phyloP scores from a whole-genome alignment of 352 stramenopile species.

The Phytophthora pluvialis region DNA sequence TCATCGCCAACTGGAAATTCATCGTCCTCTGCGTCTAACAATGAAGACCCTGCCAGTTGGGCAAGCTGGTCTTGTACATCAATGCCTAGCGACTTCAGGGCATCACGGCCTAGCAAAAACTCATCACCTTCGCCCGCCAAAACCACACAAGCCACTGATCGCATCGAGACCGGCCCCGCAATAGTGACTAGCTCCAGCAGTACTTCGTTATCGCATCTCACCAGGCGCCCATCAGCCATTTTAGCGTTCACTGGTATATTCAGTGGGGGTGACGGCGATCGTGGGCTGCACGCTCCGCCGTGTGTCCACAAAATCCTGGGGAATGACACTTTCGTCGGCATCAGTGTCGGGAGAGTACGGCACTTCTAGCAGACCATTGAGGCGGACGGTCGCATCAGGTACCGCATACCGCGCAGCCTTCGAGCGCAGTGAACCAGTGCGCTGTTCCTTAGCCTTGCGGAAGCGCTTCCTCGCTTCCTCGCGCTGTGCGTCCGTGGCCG shows the following conservation, averaged over 20 bases:
- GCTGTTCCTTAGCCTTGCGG: conserved; percentile 1
- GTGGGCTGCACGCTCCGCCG: background rate
- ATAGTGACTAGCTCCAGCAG: conserved; percentile 19
- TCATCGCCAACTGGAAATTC: background rate
- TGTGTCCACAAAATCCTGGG: background rate
- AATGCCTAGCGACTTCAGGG: background rate
- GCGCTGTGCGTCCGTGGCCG: background rate
- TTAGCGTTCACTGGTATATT: conserved; percentile 4
- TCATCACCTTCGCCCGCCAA: conserved; percentile 9
- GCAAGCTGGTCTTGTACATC: conserved; percentile 3
- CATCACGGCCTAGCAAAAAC: conserved; percentile 11
- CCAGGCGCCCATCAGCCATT: conserved; percentile 3
- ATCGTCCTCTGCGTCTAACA: background rate
- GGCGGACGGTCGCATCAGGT: background rate
- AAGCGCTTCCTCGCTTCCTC: background rate
- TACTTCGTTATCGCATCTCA: background rate
- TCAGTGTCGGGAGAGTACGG: conserved; percentile 3
- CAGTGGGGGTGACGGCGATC: background rate
- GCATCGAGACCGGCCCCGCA: background rate
- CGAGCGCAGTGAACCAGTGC: background rate
- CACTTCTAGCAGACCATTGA: conserved; percentile 10
- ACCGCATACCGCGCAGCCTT: background rate
- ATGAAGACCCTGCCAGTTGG: background rate
- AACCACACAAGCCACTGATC: background rate
- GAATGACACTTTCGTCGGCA: conserved; percentile 13